Evolutionary conservation across 371 early-diverging fungal genomes (phyloP).

Genomic region (Syncephalis plumigaleata): DNA sequence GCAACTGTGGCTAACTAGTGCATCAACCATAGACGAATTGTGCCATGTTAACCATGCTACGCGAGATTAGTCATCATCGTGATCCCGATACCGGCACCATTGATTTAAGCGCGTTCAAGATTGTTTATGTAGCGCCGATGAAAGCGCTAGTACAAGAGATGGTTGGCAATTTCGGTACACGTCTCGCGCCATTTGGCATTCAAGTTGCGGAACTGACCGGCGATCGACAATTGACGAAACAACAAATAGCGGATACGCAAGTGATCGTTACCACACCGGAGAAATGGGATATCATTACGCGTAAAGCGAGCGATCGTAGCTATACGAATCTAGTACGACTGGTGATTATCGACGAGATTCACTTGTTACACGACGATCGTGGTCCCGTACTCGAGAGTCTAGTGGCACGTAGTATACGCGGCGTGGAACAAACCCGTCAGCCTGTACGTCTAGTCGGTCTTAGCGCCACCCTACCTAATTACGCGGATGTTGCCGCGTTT

Average conservation of each 20-base stretch:
- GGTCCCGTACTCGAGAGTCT: constrained; percentile 97
- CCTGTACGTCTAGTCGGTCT: constrained; percentile 92
- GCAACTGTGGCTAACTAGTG: too few relatives aligned
- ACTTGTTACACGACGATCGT: constrained; percentile 96
- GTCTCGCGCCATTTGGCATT: constrained; percentile 67
- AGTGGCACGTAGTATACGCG: constrained; percentile 83
- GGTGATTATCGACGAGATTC: constrained; percentile 99
- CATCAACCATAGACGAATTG: constrained; percentile 93
- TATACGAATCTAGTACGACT: constrained; percentile 84
- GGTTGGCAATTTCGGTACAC: constrained; percentile 72
- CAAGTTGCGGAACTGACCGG: constrained; percentile 96
- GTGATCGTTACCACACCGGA: constrained; percentile 99
- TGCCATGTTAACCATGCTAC: constrained; percentile 89
- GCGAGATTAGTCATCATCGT: constrained; percentile 61
- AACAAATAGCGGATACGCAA: constrained; percentile 87
- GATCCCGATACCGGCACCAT: constrained; percentile 58
- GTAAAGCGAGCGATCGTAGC: constrained; percentile 86
- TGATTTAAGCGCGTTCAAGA: constrained; percentile 76
- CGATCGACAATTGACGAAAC: constrained; percentile 89
- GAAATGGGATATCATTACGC: constrained; percentile 99
- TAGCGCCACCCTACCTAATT: constrained; percentile 98
- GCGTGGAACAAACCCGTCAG: constrained; percentile 80
- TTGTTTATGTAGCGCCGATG: constrained; percentile 99
- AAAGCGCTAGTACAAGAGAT: constrained; percentile 98
- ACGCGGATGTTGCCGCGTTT: constrained; percentile 91